Evolutionary conservation across 441 rosid species (phyloP).

Genomic region (Croton laevigatus): DNA sequence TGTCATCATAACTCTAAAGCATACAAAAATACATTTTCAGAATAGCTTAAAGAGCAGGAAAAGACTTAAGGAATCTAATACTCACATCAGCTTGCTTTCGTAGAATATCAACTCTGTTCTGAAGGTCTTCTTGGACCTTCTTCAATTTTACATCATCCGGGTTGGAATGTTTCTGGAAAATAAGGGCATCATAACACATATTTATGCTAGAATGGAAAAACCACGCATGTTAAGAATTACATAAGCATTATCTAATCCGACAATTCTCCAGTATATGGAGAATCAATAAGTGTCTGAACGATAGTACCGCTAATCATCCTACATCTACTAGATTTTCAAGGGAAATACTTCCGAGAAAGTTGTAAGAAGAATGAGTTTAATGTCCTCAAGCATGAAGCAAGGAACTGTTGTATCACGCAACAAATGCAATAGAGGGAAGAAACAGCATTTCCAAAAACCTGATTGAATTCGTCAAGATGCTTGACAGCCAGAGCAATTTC

Average conservation of each 20-base stretch:
- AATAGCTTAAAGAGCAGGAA: constrained; percentile 13
- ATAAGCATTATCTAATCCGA: constrained; percentile 3
- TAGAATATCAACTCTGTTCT: constrained; percentile 72
- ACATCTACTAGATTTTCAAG: not conserved
- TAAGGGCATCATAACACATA: constrained; percentile 24
- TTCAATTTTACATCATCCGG: constrained; percentile 69
- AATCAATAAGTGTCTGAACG: not conserved
- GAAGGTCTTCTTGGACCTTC: constrained; percentile 77
- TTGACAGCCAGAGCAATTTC: constrained; percentile 83
- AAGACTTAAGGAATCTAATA: constrained; percentile 24
- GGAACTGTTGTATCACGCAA: too few relatives aligned
- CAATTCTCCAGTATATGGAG: not conserved
- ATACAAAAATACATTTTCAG: constrained; percentile 11
- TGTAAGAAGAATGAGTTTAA: constrained; percentile 4
- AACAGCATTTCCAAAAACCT: constrained; percentile 46
- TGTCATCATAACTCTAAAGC: constrained; percentile 80
- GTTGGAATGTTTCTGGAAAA: constrained; percentile 64
- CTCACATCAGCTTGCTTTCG: constrained; percentile 83
- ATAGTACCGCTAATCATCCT: constrained; percentile 6
- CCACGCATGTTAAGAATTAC: constrained; percentile 8
- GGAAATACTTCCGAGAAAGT: not conserved
- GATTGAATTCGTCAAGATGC: constrained; percentile 70
- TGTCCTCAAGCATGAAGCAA: not conserved
- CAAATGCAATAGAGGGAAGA: constrained; percentile 2
- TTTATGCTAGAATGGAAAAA: constrained; percentile 15